A percentile compares a stretch with the other conserved stretches of the same genome.
Conservation (phyloP, 768 basidiomycete genomes). For the Boletus bicolor region DNA sequence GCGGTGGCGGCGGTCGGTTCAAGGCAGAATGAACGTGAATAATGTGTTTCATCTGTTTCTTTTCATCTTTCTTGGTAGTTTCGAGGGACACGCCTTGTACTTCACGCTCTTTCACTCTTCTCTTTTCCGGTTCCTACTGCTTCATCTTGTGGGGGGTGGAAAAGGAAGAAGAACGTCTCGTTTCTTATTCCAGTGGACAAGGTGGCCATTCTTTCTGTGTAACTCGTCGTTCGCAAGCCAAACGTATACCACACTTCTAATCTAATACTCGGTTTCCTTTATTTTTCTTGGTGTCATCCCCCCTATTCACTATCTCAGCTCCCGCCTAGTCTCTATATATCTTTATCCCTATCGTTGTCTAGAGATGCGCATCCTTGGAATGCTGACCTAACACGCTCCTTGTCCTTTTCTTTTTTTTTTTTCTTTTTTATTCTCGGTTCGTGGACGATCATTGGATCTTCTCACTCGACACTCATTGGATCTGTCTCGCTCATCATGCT, state of each 20-base stretch:
- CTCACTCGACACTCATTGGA: slow-evolving; percentile 11
- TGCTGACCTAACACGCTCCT: slow-evolving; percentile 12
- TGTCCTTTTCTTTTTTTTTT: not conserved
- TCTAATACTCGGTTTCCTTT: slow-evolving; percentile 4
- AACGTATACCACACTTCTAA: slow-evolving; percentile 19
- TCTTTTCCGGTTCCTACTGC: slow-evolving; percentile 1
- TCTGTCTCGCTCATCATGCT: not conserved
- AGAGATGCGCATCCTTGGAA: not conserved
- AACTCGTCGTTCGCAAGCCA: slow-evolving; percentile 11
- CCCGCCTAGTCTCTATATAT: not conserved
- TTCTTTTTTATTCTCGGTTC: not conserved
- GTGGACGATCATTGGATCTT: slow-evolving; percentile 6
- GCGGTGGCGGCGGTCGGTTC: slow-evolving; percentile 58
- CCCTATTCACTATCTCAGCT: not conserved
- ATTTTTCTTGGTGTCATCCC: not conserved
- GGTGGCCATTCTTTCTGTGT: slow-evolving; percentile 1
- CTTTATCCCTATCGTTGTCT: slow-evolving; percentile 6
- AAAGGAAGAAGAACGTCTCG: not conserved
- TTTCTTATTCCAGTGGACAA: slow-evolving; percentile 7
- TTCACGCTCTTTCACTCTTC: no score
- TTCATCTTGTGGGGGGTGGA: slow-evolving; percentile 10
- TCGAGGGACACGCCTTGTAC: slow-evolving; percentile 8
- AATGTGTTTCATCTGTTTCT: not conserved
- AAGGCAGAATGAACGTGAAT: slow-evolving; percentile 36
- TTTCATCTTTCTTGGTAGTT: slow-evolving; percentile 1